Percentiles rank a stretch among this genome's conserved stretches.
Evolutionary conservation across 495 filamentous ascomycete species (phyloP).

Genomic region (Trichoderma virens): DNA sequence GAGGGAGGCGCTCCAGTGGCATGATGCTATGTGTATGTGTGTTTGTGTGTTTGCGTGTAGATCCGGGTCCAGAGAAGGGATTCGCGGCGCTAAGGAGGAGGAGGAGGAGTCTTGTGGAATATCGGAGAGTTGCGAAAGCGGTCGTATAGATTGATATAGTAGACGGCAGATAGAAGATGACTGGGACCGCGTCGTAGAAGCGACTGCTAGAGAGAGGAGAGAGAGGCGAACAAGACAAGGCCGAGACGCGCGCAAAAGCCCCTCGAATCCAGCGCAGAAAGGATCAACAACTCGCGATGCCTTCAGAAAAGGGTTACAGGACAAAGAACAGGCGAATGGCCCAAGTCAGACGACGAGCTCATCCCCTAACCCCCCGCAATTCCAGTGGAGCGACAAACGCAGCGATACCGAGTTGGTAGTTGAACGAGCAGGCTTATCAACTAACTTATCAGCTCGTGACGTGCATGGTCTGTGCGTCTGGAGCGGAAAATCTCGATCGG

Average conservation of each 20-base stretch:
- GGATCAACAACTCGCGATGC: background rate
- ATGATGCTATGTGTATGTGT: constrained; percentile 2
- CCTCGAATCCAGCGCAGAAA: background rate
- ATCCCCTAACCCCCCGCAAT: background rate
- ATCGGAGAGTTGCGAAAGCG: too few relatives aligned
- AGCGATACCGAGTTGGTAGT: background rate
- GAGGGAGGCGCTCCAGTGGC: constrained; percentile 35
- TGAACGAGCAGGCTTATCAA: background rate
- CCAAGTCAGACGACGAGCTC: constrained; percentile 1
- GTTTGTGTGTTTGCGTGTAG: too few relatives aligned
- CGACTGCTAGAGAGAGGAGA: background rate
- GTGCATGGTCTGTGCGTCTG: constrained; percentile 1
- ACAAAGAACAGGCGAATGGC: background rate
- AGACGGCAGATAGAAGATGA: too few relatives aligned
- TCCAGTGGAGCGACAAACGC: constrained; percentile 4
- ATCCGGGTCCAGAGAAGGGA: background rate
- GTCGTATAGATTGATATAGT: too few relatives aligned
- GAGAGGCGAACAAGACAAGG: background rate
- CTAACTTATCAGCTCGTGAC: background rate
- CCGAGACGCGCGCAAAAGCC: background rate
- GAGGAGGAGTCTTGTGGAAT: too few relatives aligned
- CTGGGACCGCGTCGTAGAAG: too few relatives aligned
- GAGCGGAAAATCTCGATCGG: constrained; percentile 8
- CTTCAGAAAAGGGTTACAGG: background rate
- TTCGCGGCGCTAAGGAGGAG: too few relatives aligned